phyloP scores from a whole-genome alignment of 129 eudicot genomes.

The Escallonia rubra region DNA sequence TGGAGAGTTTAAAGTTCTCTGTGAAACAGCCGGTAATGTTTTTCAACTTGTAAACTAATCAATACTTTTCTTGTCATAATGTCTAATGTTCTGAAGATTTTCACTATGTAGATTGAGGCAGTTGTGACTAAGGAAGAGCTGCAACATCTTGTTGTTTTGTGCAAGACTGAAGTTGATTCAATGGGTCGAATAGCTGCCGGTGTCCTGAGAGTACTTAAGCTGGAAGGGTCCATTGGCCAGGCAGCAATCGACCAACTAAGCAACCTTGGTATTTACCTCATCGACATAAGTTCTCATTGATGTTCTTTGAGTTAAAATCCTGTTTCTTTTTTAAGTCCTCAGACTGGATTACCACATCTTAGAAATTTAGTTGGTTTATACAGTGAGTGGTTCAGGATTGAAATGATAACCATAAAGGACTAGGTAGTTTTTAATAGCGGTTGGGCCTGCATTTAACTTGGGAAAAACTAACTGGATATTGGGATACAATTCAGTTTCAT shows the following conservation, averaged over 20 bases:
- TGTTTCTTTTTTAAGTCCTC: not conserved
- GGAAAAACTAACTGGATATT: too few species aligned
- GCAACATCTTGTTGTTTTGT: slow-evolving; percentile 61
- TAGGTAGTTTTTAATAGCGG: too few species aligned
- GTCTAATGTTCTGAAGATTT: slow-evolving; percentile 6
- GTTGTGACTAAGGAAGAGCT: slow-evolving; percentile 84
- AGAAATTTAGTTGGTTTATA: not conserved
- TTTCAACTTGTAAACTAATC: not conserved
- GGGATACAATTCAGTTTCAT: too few species aligned
- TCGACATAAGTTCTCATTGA: not conserved
- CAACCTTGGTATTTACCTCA: slow-evolving; percentile 62
- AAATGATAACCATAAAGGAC: too few species aligned
- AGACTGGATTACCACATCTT: not conserved
- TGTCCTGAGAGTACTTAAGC: slow-evolving; percentile 71
- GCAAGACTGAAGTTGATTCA: slow-evolving; percentile 92
- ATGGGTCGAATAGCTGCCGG: slow-evolving; percentile 92
- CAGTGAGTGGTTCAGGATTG: not conserved
- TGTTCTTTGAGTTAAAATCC: not conserved
- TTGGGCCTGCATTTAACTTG: too few species aligned
- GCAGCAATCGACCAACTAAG: slow-evolving; percentile 74
- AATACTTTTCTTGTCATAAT: not conserved
- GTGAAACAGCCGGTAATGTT: slow-evolving; percentile 80
- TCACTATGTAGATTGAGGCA: slow-evolving; percentile 71
- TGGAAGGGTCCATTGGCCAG: slow-evolving; percentile 81
- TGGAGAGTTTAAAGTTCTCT: slow-evolving; percentile 72